Evolutionary conservation across 2,329 filamentous ascomycete species (phyloP), one percentile per base, ranked within the genome.

Genomic region (Myriosclerotinia curreyana): DNA sequence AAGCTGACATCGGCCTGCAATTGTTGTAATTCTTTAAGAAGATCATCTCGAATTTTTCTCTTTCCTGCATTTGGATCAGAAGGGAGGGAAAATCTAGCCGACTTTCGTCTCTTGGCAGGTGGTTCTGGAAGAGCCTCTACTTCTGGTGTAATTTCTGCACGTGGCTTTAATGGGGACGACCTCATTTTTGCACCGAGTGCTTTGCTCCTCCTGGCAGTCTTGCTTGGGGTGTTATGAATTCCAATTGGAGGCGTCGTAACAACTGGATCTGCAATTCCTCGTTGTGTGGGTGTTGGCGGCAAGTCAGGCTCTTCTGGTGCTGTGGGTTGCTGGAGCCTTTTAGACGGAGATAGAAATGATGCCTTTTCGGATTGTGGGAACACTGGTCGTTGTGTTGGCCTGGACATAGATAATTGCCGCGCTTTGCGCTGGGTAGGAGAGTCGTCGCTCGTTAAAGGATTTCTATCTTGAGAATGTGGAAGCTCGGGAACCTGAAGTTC

Each of bases 201-300:
- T 64, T 78, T 81, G 44, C 75, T 75, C 62, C 68, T 77, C 69
- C 78, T 79, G 3, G 77, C 76, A 40, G 77, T 76, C 65, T 79
- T 82, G 28, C 82, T 83, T 0, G 85, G 83, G 17, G 83, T 85
- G 59, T 81, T 81, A 65, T 87, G 85, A 36, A 88, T 87, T 0
- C 85, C 86, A 25, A 77, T 73, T 0, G 84, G 83, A 9, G 83
- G 83, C 3, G 82, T 82, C 51, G 80, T 82, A 36, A 84, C 78
- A 1, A 83, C 77, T 14, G 81, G 79, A 65, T 87, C 84, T 2
- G 77, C 75, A 15, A 81, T 74, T 4, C 79, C 79, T 46, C 76
- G 77, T 55, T 81, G 78, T 38, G 79, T 78, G 0, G 82, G 81
- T 0, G 83, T 83, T 0, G 84, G 84, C 3, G 87, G 88, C 6